Evolutionary conservation across 768 basidiomycete genomes (phyloP).

Genomic region (Strobilomyces confusus): DNA sequence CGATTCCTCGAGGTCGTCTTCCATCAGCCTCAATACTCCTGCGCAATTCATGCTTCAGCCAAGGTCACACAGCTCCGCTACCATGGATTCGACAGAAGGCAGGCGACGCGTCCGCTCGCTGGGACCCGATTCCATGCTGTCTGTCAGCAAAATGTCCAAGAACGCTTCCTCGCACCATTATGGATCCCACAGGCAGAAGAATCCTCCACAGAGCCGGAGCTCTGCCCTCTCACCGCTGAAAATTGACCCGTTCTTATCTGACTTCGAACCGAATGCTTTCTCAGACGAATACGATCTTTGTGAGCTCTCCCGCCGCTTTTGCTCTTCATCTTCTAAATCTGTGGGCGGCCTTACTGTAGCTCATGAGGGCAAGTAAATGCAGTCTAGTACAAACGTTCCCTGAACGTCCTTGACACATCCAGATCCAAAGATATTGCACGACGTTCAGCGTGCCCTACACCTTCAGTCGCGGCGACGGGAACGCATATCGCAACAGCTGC

Average conservation of each 20-base stretch:
- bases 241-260: slow-evolving; percentile 27
- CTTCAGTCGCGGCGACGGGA: slow-evolving; percentile 75
- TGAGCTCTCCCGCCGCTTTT: slow-evolving; percentile 36
- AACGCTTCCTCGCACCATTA: slow-evolving; percentile 10
- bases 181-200: slow-evolving; percentile 21
- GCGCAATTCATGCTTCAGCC: slow-evolving; percentile 11
- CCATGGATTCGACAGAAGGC: slow-evolving; percentile 10
- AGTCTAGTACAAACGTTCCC: slow-evolving; percentile 1
- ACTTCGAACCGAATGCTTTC: slow-evolving; percentile 44
- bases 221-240: slow-evolving; percentile 18
- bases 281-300: slow-evolving; percentile 78
- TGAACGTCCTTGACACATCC: slow-evolving; percentile 13
- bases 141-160: slow-evolving; percentile 13
- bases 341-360: slow-evolving; percentile 38
- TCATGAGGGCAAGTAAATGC: slow-evolving; percentile 59
- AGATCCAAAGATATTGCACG: slow-evolving; percentile 81
- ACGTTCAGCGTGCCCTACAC: slow-evolving; percentile 71
- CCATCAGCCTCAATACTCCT: slow-evolving; percentile 19
- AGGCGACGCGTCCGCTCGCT: slow-evolving; percentile 21
- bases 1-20: slow-evolving; percentile 32
- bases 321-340: slow-evolving; percentile 9
- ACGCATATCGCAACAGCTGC: slow-evolving; percentile 35
- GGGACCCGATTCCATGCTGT: slow-evolving; percentile 16
- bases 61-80: slow-evolving; percentile 12
- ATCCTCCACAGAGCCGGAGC: slow-evolving; percentile 12